phyloP scores from a whole-genome alignment of 1,284 basidiomycete genomes.

The Microstroma glucosiphilum region DNA sequence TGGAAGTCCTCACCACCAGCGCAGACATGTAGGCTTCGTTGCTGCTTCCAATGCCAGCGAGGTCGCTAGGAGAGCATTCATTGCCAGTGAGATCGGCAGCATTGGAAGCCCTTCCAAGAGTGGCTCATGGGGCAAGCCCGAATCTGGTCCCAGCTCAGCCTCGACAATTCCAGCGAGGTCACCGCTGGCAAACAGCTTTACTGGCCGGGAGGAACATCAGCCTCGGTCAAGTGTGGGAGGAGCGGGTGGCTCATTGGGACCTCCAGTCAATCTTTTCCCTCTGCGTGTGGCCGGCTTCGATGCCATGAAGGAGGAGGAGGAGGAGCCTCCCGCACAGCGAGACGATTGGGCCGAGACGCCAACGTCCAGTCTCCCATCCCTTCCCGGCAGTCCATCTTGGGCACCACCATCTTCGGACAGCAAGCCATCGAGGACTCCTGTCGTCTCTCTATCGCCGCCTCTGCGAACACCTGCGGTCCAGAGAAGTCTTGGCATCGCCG shows the following conservation, averaged over 20 bases:
- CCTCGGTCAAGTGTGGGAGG: background rate
- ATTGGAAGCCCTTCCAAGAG: background rate
- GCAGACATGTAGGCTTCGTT: conserved; percentile 1
- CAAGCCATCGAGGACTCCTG: background rate
- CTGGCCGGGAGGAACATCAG: background rate
- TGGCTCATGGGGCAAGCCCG: too few species aligned
- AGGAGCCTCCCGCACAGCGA: background rate
- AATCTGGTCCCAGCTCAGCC: too few species aligned
- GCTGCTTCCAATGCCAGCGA: conserved; percentile 2
- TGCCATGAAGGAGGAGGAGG: background rate
- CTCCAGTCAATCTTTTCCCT: background rate
- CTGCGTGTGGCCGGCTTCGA: conserved; percentile 4
- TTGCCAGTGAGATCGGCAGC: conserved; percentile 3
- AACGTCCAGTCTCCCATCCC: background rate
- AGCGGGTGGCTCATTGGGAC: background rate
- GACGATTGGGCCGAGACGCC: conserved; percentile 3
- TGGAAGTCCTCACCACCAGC: background rate
- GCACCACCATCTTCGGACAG: too few species aligned
- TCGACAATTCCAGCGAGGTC: too few species aligned
- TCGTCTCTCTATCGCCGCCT: background rate
- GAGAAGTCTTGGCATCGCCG: too few species aligned
- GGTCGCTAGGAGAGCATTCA: conserved; percentile 4
- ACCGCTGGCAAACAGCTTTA: background rate
- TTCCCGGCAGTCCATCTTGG: background rate
- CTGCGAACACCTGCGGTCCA: too few species aligned